Base-by-base conservation (phyloP, 2,329 filamentous ascomycete genomes). In the Diaporthe sp. region DNA sequence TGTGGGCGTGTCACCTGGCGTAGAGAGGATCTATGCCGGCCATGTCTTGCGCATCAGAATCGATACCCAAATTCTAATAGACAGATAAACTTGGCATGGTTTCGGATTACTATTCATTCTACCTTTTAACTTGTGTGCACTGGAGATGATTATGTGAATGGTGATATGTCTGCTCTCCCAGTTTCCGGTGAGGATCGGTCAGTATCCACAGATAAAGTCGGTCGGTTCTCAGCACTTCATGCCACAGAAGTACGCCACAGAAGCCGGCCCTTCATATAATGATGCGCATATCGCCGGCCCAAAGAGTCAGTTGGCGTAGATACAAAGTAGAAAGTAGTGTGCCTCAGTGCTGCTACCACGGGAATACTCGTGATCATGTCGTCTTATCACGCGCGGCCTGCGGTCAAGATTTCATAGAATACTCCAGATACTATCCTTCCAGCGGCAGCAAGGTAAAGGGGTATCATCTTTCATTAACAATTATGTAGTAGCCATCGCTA, bases 1-100 rank as follows among this genome's bases (percentile, higher is more conserved):
- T 72, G 47, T 33, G 57, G 45, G 42, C 55, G 33, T 54, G 69
- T 19, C 17, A 42, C 42, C 42, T 61, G 57, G 57, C 57, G 13
- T 54, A 19, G n/a, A n/a, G n/a, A 17, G 10, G 22, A 71, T 40
- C 40, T 61, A 35, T 40, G 55, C 25, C 8, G 38, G 57, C 70
- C 55, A 40, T 54, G 57, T 54, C 57, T 72, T 54, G 25, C 55
- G 64, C 58, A 40, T 61, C 69, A 38, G 69, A 72, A 60, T 72
- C 57, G 57, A 72, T 72, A 72, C 70, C 70, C 69, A 42, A 72
- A 50, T 71, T 50, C 50, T 72, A 13, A 54, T 72, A 72, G 45
- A 72, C 57, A 72, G 45, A 72, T 72, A 72, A 61, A 72, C 25
- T 54, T 47, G 57, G 28, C 57, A 64, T 54, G 57, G 47, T 72